Percentiles rank a stretch among this genome's conserved stretches.
phyloP scores from a whole-genome alignment of 805 yeast genomes.

The Pachysolen tannophilus region DNA sequence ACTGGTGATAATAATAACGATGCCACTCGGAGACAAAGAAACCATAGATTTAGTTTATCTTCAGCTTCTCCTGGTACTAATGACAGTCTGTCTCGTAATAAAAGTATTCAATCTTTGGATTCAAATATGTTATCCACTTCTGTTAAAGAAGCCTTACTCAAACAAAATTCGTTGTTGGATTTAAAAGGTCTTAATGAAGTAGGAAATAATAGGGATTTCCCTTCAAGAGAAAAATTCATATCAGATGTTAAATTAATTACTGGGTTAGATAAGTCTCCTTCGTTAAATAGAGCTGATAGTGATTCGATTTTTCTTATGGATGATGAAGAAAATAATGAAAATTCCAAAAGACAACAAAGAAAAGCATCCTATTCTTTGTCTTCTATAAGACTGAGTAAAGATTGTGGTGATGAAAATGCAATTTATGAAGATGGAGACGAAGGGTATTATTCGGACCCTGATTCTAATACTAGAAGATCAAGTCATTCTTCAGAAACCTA shows the following conservation, averaged over 20 bases:
- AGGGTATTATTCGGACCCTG: neutral
- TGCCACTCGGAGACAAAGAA: too few species aligned
- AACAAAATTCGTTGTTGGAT: constrained; percentile 15
- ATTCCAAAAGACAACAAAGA: neutral
- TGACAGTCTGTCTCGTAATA: too few species aligned
- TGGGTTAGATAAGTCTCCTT: neutral
- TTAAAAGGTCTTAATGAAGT: constrained; percentile 12
- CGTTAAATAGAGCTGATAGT: constrained; percentile 15
- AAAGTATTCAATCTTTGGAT: too few species aligned
- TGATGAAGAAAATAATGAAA: constrained; percentile 23
- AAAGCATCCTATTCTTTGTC: too few species aligned
- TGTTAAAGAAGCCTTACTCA: constrained; percentile 2
- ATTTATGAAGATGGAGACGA: constrained; percentile 11
- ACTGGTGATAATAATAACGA: too few species aligned
- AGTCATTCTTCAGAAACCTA: constrained; percentile 10
- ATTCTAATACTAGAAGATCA: constrained; percentile 6
- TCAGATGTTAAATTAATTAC: constrained; percentile 15
- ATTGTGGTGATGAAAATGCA: constrained; percentile 10
- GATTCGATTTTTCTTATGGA: constrained; percentile 39
- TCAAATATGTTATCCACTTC: too few species aligned
- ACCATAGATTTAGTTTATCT: too few species aligned
- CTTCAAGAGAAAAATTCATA: constrained; percentile 8
- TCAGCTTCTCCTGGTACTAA: too few species aligned
- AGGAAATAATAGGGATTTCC: constrained; percentile 1
- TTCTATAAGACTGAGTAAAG: too few species aligned